Evolutionary conservation across 148 eudicot genomes (phyloP).

Genomic region (Oxyria digyna): DNA sequence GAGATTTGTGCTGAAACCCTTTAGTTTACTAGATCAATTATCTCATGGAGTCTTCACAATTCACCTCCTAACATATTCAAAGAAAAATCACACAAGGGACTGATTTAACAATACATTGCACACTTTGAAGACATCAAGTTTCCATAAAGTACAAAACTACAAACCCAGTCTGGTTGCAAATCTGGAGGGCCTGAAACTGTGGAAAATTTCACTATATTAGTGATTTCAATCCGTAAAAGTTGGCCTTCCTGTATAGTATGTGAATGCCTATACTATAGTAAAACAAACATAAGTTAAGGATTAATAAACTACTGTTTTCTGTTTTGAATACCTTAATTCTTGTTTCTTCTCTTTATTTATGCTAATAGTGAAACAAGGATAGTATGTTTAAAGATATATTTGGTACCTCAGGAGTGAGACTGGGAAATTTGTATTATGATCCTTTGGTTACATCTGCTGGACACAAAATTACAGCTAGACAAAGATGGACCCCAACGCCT

Average conservation of each 20-base stretch:
- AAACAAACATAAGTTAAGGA: neutral
- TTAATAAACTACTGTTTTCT: neutral
- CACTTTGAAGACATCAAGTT: neutral
- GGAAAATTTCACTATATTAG: neutral
- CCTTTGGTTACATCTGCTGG: constrained; percentile 63
- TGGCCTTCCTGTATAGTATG: neutral
- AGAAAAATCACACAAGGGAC: neutral
- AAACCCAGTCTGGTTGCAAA: neutral
- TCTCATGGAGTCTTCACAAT: neutral
- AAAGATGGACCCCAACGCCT: constrained; percentile 86
- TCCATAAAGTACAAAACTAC: neutral
- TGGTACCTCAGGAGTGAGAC: constrained; percentile 44
- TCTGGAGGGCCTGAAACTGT: neutral
- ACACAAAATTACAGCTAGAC: constrained; percentile 62
- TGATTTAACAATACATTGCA: neutral
- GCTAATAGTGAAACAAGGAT: neutral
- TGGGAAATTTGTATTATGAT: constrained; percentile 66
- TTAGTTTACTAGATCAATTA: neutral
- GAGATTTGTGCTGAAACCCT: neutral
- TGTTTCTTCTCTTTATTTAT: neutral
- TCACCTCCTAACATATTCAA: neutral
- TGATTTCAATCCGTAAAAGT: neutral
- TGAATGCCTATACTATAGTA: neutral
- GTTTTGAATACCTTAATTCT: neutral
- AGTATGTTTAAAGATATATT: neutral